A percentile compares a stretch with the other conserved stretches of the same genome.
phyloP scores from a whole-genome alignment of 2,329 filamentous ascomycete species.

The Coniochaeta sp. region DNA sequence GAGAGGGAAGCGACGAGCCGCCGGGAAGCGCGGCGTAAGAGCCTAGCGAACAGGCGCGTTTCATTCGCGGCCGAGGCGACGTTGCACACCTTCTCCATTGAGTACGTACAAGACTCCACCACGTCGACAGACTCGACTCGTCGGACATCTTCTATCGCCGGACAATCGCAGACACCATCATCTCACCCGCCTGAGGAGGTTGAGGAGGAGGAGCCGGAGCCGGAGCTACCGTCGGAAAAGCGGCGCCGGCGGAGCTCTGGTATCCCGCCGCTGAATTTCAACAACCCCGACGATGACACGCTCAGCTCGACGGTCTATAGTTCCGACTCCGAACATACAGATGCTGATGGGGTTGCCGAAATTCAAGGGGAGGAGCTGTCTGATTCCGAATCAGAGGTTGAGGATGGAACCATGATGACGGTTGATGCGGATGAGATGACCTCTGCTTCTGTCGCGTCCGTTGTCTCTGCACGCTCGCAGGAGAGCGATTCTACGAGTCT shows the following conservation, averaged over 20 bases:
- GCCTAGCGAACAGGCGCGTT: conserved; percentile 83
- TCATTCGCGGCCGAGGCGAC: conserved; percentile 97
- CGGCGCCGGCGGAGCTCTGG: conserved; percentile 57
- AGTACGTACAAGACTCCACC: conserved; percentile 75
- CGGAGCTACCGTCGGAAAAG: conserved; percentile 51
- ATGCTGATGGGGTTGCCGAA: conserved; percentile 45
- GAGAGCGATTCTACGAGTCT: conserved; percentile 64
- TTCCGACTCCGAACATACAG: conserved; percentile 46
- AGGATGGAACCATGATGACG: conserved; percentile 74
- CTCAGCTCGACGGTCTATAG: conserved; percentile 72
- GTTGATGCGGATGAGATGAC: conserved; percentile 74
- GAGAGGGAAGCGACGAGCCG: conserved; percentile 61
- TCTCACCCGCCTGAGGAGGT: conserved; percentile 42
- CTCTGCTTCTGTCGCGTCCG: conserved; percentile 57
- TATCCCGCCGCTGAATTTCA: conserved; percentile 56
- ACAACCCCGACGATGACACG: conserved; percentile 57
- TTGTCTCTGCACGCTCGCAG: conserved; percentile 45
- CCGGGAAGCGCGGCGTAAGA: conserved; percentile 85
- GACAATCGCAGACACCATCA: conserved; percentile 20
- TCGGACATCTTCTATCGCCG: conserved; percentile 55
- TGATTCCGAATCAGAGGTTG: conserved; percentile 52
- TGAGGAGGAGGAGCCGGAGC: conserved; percentile 55
- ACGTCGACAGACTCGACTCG: conserved; percentile 71
- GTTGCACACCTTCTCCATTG: conserved; percentile 89
- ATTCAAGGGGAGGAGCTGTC: conserved; percentile 44